These are phyloP conservation scores for Erysimum cheiri DNA, from an alignment of 441 rosid genomes.

Conservation along the genomic window DNA sequence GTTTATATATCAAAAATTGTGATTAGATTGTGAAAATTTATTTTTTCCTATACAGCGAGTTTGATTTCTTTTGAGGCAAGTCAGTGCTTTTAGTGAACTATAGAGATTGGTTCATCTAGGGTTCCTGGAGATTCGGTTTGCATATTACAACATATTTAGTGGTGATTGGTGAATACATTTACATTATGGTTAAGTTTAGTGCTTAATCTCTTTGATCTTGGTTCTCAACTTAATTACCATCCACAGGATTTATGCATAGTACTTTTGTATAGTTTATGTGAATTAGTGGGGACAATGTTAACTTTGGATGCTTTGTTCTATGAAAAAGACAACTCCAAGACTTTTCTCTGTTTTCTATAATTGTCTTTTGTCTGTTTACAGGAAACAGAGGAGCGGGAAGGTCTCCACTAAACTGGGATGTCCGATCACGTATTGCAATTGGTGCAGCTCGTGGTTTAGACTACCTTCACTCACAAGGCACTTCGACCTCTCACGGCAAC, in stretches of 20 bases:
- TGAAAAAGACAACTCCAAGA: background rate
- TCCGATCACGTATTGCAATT: slow-evolving; percentile 73
- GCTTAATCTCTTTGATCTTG: slow-evolving; percentile 3
- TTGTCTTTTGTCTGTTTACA: slow-evolving; percentile 38
- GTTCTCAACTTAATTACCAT: background rate
- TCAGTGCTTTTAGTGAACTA: background rate
- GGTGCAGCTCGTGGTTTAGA: slow-evolving; percentile 88
- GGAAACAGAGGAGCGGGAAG: slow-evolving; percentile 93
- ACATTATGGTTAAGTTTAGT: background rate
- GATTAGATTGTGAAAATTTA: background rate
- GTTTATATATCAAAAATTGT: slow-evolving; percentile 35
- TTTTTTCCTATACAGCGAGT: background rate
- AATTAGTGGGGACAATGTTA: background rate
- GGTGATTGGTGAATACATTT: background rate
- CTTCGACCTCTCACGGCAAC: slow-evolving; percentile 71
- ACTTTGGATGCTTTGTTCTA: slow-evolving; percentile 8
- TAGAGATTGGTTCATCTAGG: background rate
- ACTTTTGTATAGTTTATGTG: background rate
- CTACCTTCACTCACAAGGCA: slow-evolving; percentile 79
- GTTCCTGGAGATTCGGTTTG: background rate
- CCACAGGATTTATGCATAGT: background rate
- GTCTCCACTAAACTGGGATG: slow-evolving; percentile 83
- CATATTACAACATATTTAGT: background rate
- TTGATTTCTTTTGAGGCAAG: background rate
- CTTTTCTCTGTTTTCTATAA: slow-evolving; percentile 1